Evolutionary conservation across 139 green algal genomes (phyloP).

Genomic region (Tetraselmis chui): DNA sequence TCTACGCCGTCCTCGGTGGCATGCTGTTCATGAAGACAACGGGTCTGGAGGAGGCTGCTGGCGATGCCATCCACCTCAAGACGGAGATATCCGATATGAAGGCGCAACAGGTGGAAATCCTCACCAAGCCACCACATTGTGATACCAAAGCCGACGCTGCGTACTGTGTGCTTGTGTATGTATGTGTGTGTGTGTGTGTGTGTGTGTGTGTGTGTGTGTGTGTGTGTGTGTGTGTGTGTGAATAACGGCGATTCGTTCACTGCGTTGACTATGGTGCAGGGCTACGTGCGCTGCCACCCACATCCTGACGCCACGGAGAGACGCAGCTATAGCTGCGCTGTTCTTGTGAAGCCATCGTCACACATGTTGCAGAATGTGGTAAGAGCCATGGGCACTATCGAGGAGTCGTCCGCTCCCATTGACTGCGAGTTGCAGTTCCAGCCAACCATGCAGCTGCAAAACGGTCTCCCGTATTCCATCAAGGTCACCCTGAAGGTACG

Average conservation of each 20-base stretch:
- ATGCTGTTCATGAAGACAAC: conserved; percentile 54
- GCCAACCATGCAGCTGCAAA: neutral
- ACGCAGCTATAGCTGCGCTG: neutral
- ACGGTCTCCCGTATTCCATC: neutral
- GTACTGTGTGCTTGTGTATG: too few relatives aligned
- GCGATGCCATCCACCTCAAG: conserved; percentile 63
- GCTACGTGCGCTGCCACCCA: neutral
- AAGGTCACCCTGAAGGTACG: neutral
- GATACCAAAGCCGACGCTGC: too few relatives aligned
- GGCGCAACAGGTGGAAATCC: conserved; percentile 30
- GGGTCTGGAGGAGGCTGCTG: conserved; percentile 37
- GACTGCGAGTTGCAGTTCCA: neutral
- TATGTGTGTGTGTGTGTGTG: too few relatives aligned
- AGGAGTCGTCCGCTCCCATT: neutral
- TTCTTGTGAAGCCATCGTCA: neutral
- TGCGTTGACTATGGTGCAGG: neutral
- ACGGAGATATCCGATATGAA: conserved; percentile 35
- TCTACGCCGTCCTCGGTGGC: conserved; percentile 59
- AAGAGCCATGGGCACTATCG: neutral
- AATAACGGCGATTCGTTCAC: neutral
- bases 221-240: neutral
- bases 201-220: too few relatives aligned
- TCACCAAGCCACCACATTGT: neutral
- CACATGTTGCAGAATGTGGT: neutral
- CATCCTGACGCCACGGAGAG: neutral